A percentile compares a stretch with the other conserved stretches of the same genome.
phyloP scores from a whole-genome alignment of 2,329 filamentous ascomycete genomes.

The Cercospora sp. region DNA sequence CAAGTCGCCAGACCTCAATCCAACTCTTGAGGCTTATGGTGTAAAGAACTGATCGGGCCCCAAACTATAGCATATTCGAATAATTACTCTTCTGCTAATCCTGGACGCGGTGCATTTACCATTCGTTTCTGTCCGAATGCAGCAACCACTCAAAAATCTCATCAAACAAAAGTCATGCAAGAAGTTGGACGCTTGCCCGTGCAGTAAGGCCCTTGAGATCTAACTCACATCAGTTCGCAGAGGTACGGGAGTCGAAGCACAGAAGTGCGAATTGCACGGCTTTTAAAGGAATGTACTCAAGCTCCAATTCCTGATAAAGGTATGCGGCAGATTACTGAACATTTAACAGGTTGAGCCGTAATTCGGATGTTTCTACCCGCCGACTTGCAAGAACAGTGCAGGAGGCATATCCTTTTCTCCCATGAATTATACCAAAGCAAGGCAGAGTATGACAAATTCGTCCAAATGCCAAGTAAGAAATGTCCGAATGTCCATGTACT shows the following conservation, averaged over 20 bases:
- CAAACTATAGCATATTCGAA: background rate
- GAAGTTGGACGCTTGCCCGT: background rate
- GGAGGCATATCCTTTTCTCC: background rate
- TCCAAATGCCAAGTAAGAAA: background rate
- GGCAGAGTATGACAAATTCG: background rate
- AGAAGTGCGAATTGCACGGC: background rate
- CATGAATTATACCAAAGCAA: background rate
- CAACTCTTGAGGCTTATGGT: background rate
- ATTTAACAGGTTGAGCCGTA: background rate
- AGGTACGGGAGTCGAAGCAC: background rate
- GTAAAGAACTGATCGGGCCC: background rate
- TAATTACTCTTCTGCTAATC: background rate
- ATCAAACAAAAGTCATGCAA: background rate
- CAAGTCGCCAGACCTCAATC: slow-evolving; percentile 51
- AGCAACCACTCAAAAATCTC: background rate
- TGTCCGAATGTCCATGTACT: background rate
- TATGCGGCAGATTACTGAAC: background rate
- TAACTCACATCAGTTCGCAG: background rate
- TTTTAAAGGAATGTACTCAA: background rate
- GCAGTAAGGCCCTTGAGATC: background rate
- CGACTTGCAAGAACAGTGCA: background rate
- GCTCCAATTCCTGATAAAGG: background rate
- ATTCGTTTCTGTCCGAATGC: background rate
- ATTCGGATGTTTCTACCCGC: background rate
- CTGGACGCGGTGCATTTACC: background rate